Evolutionary conservation across 441 rosid genomes (phyloP), one percentile per base, ranked within the genome.

Genomic region (Populus hybrid): DNA sequence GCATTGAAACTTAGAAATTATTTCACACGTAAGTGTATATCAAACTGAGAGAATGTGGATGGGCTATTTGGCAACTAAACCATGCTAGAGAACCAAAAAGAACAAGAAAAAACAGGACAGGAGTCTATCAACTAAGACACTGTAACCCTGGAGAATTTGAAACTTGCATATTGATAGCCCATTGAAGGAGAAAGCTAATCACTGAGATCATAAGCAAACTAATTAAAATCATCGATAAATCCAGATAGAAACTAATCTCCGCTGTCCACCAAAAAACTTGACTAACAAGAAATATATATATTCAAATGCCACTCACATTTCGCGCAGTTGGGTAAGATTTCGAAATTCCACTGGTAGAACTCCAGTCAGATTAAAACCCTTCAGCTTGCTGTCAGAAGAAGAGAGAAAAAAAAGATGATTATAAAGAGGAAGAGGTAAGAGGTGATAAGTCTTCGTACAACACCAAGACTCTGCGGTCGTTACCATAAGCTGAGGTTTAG

Each of bases 331-430:
- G 46, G 90, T 85, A 30, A 94, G 97, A 72, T 90, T 85, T 53
- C 82, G 90, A 30, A 94, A 80, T 71, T 93, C 95, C 76, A 81
- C 71, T 10, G 97, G 97, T 70, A 93, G n/a, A 64, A 53, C 67
- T 67, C 95, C 98, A 21, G 86, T 78, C 80, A 94, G 81, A 76
- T 85, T 90, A 24, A 81, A 81, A 72, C 87, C 67, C 85, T 91
- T 91, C 50, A 93, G 79, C 67, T 7, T 21, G 34, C 97, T 94
- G 90, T 70, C 9, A 79, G 8, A 64, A 61, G 71, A 40, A 73
- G 7, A 38, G 6, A 30, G 26, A 8, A 24, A 68, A 65, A 76
- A 36, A 5, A 32, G 16, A 20, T n/a, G 24, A 36, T 14, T 34
- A 53, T 14, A 40, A 26, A 3, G 12, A 35, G 6, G 3, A 28